A percentile compares a stretch with the other conserved stretches of the same genome.
These are phyloP conservation scores for Plasmodium blacklocki DNA, from an alignment of 169 alveolate genomes.

Conservation along the genomic window DNA sequence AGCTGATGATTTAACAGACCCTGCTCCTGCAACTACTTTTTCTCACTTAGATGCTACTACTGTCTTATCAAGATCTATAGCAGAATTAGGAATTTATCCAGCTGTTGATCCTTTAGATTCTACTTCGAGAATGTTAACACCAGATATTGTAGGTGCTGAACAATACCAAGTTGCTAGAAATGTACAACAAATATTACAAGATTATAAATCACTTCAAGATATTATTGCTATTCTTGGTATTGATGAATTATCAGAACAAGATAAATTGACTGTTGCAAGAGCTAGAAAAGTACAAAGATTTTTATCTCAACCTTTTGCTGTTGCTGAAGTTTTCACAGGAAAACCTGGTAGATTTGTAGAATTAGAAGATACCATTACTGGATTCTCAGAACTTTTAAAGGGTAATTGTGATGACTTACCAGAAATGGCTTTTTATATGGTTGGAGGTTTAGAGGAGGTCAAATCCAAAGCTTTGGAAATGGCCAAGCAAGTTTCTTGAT, in stretches of 20 bases:
- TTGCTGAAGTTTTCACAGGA: slow-evolving; percentile 97
- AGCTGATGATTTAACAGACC: slow-evolving; percentile 98
- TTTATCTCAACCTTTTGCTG: slow-evolving; percentile 98
- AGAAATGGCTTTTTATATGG: slow-evolving; percentile 97
- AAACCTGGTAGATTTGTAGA: slow-evolving; percentile 96
- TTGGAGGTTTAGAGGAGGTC: slow-evolving; percentile 95
- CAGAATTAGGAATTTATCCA: slow-evolving; percentile 98
- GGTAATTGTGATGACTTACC: slow-evolving; percentile 98
- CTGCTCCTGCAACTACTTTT: slow-evolving; percentile 99
- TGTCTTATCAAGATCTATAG: slow-evolving; percentile 96
- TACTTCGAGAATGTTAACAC: slow-evolving; percentile 95
- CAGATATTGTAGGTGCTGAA: slow-evolving; percentile 94
- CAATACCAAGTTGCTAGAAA: slow-evolving; percentile 96
- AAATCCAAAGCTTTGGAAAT: slow-evolving; percentile 90
- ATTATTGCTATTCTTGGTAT: slow-evolving; percentile 96
- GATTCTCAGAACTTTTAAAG: slow-evolving; percentile 90
- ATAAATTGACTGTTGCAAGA: slow-evolving; percentile 96
- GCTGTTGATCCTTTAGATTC: slow-evolving; percentile 99
- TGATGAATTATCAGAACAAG: slow-evolving; percentile 97
- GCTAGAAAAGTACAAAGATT: slow-evolving; percentile 96
- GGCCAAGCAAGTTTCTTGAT: slow-evolving; percentile 69
- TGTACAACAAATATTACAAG: slow-evolving; percentile 96
- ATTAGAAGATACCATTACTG: slow-evolving; percentile 92
- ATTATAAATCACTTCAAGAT: slow-evolving; percentile 95
- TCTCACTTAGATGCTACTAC: slow-evolving; percentile 98